A percentile compares a stretch with the other conserved stretches of the same genome.
These are phyloP conservation scores for Phyllosticta citriasiana DNA, from an alignment of 2,329 filamentous ascomycete species.

Conservation along the genomic window DNA sequence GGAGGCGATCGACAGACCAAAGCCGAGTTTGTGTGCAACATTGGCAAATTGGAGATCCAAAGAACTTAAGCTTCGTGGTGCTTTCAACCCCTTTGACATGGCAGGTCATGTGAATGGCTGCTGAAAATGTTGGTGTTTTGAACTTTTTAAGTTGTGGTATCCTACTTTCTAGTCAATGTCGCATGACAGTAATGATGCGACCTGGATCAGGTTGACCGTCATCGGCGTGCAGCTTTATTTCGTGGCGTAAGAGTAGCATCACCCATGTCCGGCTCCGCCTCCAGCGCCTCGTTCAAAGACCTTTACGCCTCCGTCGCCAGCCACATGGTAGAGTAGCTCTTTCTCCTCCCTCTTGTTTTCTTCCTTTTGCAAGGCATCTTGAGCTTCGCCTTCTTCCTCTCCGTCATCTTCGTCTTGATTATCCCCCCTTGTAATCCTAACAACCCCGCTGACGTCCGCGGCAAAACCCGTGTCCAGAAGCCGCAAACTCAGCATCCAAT, in stretches of 20 bases:
- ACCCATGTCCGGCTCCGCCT: slow-evolving; percentile 7
- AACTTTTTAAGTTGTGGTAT: background rate
- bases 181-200: background rate
- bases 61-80: too few relatives aligned
- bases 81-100: too few relatives aligned
- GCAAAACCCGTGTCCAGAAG: slow-evolving; percentile 81
- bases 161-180: background rate
- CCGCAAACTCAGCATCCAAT: slow-evolving; percentile 60
- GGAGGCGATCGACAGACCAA: background rate
- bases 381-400: slow-evolving; percentile 19
- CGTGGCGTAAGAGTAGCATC: background rate
- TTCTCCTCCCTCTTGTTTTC: slow-evolving; percentile 36
- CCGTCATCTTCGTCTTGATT: slow-evolving; percentile 27
- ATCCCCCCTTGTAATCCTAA: slow-evolving; percentile 60
- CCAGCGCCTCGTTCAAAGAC: slow-evolving; percentile 71
- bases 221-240: background rate
- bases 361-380: slow-evolving; percentile 16
- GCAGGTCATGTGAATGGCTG: too few relatives aligned
- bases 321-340: slow-evolving; percentile 74
- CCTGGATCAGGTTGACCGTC: too few relatives aligned
- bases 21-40: background rate
- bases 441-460: slow-evolving; percentile 78
- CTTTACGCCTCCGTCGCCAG: slow-evolving; percentile 65
- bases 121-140: too few relatives aligned
- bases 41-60: background rate